Conservation (phyloP, 495 filamentous ascomycete genomes). For the Cudoniella acicularis region DNA sequence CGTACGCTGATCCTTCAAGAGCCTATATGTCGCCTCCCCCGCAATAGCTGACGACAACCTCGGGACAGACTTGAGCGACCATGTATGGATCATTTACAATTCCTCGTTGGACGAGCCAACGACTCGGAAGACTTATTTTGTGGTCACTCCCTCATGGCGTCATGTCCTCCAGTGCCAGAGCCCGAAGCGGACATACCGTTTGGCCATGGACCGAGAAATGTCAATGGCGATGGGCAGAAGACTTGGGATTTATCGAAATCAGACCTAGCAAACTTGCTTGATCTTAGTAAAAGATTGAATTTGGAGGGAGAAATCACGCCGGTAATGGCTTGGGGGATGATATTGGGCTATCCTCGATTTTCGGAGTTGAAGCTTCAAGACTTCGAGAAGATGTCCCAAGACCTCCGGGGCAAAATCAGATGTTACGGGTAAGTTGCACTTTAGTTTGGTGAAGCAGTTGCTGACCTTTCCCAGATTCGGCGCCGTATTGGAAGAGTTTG, state of each 20-base stretch:
- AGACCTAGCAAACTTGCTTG: constrained; percentile 75
- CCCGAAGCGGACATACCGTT: constrained; percentile 47
- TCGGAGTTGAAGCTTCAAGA: constrained; percentile 61
- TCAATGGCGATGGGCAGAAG: constrained; percentile 36
- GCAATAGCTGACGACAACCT: constrained; percentile 40
- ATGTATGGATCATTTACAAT: constrained; percentile 92
- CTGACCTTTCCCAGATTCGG: constrained; percentile 57
- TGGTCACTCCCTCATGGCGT: constrained; percentile 88
- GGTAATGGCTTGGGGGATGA: constrained; percentile 86
- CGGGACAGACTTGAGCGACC: constrained; percentile 78
- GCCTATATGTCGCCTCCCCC: constrained; percentile 63
- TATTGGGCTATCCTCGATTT: constrained; percentile 69
- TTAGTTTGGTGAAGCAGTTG: constrained; percentile 11
- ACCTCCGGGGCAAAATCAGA: constrained; percentile 73
- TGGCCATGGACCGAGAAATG: constrained; percentile 33
- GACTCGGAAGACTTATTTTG: constrained; percentile 51
- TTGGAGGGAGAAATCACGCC: constrained; percentile 95
- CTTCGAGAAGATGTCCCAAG: constrained; percentile 66
- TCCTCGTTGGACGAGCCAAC: constrained; percentile 57
- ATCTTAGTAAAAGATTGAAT: constrained; percentile 78
- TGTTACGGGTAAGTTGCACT: constrained; percentile 85
- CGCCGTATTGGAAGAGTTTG: constrained; percentile 86
- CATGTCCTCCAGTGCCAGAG: constrained; percentile 67
- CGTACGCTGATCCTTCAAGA: constrained; percentile 68
- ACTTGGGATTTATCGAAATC: constrained; percentile 69